A percentile compares a stretch with the other conserved stretches of the same genome.
Conservation (phyloP, 2,329 filamentous ascomycete species). For the Trichophyton mentagrophytes region DNA sequence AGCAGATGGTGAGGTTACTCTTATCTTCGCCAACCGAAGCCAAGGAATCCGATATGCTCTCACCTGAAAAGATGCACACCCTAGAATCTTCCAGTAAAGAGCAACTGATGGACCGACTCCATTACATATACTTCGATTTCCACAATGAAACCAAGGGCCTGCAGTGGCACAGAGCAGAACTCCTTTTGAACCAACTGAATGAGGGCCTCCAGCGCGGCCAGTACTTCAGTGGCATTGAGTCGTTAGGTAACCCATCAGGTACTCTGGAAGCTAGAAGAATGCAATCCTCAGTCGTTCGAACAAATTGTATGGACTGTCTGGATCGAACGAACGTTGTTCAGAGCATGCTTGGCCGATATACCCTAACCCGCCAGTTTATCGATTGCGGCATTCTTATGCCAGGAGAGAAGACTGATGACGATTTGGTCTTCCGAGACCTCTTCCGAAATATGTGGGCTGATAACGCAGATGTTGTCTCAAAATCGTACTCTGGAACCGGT, state of each 20-base stretch:
- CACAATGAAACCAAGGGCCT: slow-evolving; percentile 95
- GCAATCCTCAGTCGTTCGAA: slow-evolving; percentile 84
- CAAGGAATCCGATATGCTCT: slow-evolving; percentile 51
- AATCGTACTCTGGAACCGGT: slow-evolving; percentile 86
- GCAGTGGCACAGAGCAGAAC: slow-evolving; percentile 79
- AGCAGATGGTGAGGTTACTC: slow-evolving; percentile 70
- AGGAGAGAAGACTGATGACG: slow-evolving; percentile 67
- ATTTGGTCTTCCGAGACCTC: slow-evolving; percentile 69
- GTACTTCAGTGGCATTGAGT: slow-evolving; percentile 87
- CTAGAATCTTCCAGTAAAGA: slow-evolving; percentile 52
- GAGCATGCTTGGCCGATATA: slow-evolving; percentile 86
- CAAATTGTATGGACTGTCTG: slow-evolving; percentile 98
- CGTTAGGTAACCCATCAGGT: slow-evolving; percentile 56
- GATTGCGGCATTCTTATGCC: slow-evolving; percentile 67
- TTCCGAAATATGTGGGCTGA: slow-evolving; percentile 99
- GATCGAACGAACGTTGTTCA: slow-evolving; percentile 97
- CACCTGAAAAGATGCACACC: slow-evolving; percentile 67
- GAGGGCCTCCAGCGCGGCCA: slow-evolving; percentile 64
- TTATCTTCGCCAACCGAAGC: slow-evolving; percentile 56
- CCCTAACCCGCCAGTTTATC: slow-evolving; percentile 74
- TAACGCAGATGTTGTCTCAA: slow-evolving; percentile 90
- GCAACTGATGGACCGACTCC: slow-evolving; percentile 65
- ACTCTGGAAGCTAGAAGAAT: slow-evolving; percentile 65
- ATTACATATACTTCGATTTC: slow-evolving; percentile 98
- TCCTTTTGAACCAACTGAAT: slow-evolving; percentile 69